A percentile compares a stretch with the other conserved stretches of the same genome.
Conservation (phyloP, 306 rosid genomes). For the Trifolium subterraneum region DNA sequence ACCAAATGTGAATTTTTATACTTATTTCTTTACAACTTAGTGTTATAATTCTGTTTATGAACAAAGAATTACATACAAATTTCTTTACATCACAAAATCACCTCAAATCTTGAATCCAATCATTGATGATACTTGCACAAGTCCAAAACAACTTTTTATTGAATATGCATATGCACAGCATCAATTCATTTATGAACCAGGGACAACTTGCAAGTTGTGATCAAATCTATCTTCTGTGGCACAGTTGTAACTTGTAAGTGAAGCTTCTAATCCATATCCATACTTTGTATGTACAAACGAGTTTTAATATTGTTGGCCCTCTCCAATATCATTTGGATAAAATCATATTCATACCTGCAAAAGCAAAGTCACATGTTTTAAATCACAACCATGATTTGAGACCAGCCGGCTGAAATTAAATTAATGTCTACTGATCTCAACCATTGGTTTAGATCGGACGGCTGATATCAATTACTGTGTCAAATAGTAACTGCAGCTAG, state of each 20-base stretch:
- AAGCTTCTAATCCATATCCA: slow-evolving; percentile 8
- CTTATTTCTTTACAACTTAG: no score
- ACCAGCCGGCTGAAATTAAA: no score
- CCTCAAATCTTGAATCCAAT: neutral
- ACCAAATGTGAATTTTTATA: no score
- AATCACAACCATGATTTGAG: no score
- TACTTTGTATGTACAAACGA: slow-evolving; percentile 6
- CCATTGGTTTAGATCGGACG: no score
- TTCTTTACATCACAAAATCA: neutral
- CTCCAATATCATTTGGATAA: slow-evolving; percentile 11
- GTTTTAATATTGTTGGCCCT: slow-evolving; percentile 5
- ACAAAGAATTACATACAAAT: no score
- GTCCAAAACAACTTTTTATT: neutral
- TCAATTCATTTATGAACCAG: neutral
- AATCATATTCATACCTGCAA: slow-evolving; percentile 17
- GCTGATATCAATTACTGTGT: no score
- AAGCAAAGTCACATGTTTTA: no score
- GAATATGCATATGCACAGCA: neutral
- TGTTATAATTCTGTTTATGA: no score
- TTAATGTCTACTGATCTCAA: no score
- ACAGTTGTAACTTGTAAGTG: neutral
- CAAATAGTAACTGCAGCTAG: no score
- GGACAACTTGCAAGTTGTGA: neutral
- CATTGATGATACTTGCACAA: neutral
- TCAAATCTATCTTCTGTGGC: neutral